Evolutionary conservation across 768 basidiomycete genomes (phyloP), one percentile per base, ranked within the genome.

Genomic region (Boletellus ananiceps): DNA sequence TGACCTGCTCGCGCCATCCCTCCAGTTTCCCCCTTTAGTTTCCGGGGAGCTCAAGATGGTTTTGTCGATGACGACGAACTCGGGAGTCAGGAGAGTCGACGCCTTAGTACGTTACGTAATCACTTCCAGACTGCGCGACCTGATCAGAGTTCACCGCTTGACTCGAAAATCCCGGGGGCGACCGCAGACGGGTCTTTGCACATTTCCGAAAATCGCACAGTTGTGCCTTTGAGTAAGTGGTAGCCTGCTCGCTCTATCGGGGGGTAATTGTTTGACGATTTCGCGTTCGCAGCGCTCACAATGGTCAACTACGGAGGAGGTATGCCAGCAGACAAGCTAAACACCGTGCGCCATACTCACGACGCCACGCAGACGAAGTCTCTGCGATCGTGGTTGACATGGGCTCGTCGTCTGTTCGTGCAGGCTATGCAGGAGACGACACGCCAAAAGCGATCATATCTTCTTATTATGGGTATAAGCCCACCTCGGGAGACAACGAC

Each of bases 391-490:
- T 98, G 19, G 73, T 99, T 33, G 96, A 99, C 73, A 87, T 98
- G 64, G 96, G 96, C 25, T 76, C 88, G 11, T 86, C 88, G 21
- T 87, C 92, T 8, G 72, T 94, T 46, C 85, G 96, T 64, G 92
- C 93, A 11, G 96, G 96, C 46, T 96, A 98, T 68, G 95, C 96
- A 11, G 96, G 96, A 40, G 95, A 98, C 69, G 96, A 98, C 62
- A 81, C 88, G 11, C 96, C 96, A 15, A 91, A 92, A 69, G 87
- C 89, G 15, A 83, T 97, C 53, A 82, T 95, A 55, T 88, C 96
- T 8, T 88, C 93, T 3, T 77, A 82, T 38, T 98, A 92, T 69
- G 94, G 94, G 29, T 93, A 83, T 66, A 78, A 78, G 36, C 71
- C 69, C 50, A 67, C 69, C 37, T 56, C 68, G 6, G 58, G 60